phyloP scores from a whole-genome alignment of 768 basidiomycete species.

The Trametes cubensis region DNA sequence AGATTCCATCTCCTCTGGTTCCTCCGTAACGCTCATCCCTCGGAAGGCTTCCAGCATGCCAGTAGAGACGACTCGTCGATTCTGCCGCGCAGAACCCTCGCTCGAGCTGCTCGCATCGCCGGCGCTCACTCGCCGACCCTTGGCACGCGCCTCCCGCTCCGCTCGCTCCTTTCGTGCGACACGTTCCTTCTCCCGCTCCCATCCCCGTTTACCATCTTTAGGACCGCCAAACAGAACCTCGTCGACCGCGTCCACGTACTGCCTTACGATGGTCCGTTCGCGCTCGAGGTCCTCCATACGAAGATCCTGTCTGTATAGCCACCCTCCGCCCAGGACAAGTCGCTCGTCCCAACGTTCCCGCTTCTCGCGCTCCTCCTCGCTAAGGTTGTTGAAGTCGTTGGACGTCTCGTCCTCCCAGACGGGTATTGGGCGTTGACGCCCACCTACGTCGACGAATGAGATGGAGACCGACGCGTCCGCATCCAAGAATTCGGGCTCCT shows the following conservation, averaged over 20 bases:
- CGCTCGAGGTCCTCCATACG: conserved; percentile 52
- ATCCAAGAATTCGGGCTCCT: conserved; percentile 42
- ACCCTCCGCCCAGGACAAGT: conserved; percentile 78
- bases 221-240: conserved; percentile 72
- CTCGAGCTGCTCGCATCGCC: conserved; percentile 38
- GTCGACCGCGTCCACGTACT: conserved; percentile 79
- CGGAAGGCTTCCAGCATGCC: conserved; percentile 59
- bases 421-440: conserved; percentile 62
- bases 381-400: conserved; percentile 45
- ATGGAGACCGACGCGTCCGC: conserved; percentile 67
- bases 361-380: conserved; percentile 55
- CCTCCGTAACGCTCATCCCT: conserved; percentile 49
- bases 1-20: conserved; percentile 58
- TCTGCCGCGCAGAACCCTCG: conserved; percentile 25
- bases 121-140: conserved; percentile 52
- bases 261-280: conserved; percentile 58
- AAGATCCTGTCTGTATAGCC: conserved; percentile 77
- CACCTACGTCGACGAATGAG: conserved; percentile 69
- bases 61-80: conserved; percentile 59
- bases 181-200: conserved; percentile 50
- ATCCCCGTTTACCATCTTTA: conserved; percentile 50
- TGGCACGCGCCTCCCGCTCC: conserved; percentile 42
- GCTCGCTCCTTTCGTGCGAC: conserved; percentile 45
- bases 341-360: conserved; percentile 81
- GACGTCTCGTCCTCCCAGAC: conserved; percentile 82